Evolutionary conservation across 257 asterid species (phyloP), one percentile per base, ranked within the genome.

Genomic region (Petunia secreta): DNA sequence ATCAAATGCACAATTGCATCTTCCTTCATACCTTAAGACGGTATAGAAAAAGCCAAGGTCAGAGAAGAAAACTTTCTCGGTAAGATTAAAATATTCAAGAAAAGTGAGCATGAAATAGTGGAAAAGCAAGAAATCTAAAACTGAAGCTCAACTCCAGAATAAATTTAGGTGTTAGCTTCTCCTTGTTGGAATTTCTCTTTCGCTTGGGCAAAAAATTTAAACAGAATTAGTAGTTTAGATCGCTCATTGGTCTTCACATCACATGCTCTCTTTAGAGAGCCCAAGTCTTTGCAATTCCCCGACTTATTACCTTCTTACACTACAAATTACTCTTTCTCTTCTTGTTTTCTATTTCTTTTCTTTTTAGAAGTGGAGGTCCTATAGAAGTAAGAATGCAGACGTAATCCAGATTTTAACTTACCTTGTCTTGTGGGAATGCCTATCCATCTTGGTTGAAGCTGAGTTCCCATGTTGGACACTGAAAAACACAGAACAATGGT

Each of bases 391-490:
- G 59, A 34, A 34, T 71, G 58, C 8, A 59, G 34, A 48, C 34
- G 52, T 34, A 36, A 71, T 71, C 6, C 60, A 48, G 34, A 71
- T 60, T 11, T 48, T 34, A 3, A 48, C 77, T 71, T 69, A 83
- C 75, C 82, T 57, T 34, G 81, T 14, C 8, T 59, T 75, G 80
- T 82, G 74, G 75, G 89, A 82, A 79, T 4, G 60, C 38, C 41
- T 62, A 75, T 75, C 36, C 77, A 76, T 79, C 77, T 78, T 11
- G 85, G 79, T 55, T 83, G 87, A 75, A 81, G 64, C 73, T 78
- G 85, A 59, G 64, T 13, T 44, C 85, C 87, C 41, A 41, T 48
- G 50, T 82, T 82, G 38, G 75, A 75, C 7, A 73, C 85, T 85
- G 77, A 40, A 81, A 67, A 54, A 54, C 34, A 60, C 9, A 50